These are phyloP conservation scores for Thuidium tamariscinum DNA, from an alignment of 225 moss, liverwort and hornwort genomes.

Conservation along the genomic window DNA sequence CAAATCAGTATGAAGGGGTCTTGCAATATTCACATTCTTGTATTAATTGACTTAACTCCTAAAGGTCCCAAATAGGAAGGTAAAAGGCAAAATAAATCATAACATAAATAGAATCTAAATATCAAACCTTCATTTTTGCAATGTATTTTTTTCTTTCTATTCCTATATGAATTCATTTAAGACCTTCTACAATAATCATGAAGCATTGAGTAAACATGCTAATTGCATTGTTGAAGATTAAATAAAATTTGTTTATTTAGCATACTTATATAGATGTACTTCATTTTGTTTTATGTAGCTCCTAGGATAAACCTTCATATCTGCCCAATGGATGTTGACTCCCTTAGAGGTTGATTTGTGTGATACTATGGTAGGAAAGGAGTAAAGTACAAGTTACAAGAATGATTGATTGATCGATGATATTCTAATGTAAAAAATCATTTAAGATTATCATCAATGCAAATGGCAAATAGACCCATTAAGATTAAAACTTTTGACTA, in stretches of 20 bases:
- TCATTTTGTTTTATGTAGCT: not conserved
- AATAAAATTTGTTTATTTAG: fast-evolving
- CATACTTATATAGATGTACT: not conserved
- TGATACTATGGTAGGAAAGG: fast-evolving
- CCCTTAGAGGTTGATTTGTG: fast-evolving
- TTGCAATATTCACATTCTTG: fast-evolving
- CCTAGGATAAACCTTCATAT: not conserved
- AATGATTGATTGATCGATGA: not conserved
- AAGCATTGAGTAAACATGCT: fast-evolving
- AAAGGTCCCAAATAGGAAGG: fast-evolving
- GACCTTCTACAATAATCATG: not conserved
- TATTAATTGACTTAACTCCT: not conserved
- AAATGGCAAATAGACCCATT: fast-evolving
- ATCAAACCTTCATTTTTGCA: not conserved
- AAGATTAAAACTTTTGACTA: not conserved
- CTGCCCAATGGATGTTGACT: fast-evolving
- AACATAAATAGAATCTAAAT: fast-evolving
- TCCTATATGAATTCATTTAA: fast-evolving
- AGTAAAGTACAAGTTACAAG: not conserved
- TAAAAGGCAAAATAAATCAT: too few relatives aligned
- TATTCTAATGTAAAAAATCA: not conserved
- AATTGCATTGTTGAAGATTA: fast-evolving
- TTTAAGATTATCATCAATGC: too few relatives aligned
- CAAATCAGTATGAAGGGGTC: not conserved
- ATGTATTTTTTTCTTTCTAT: not conserved